A percentile compares a stretch with the other conserved stretches of the same genome.
Evolutionary conservation across 2,329 filamentous ascomycete species (phyloP).

Genomic region (Diplodia seriata): DNA sequence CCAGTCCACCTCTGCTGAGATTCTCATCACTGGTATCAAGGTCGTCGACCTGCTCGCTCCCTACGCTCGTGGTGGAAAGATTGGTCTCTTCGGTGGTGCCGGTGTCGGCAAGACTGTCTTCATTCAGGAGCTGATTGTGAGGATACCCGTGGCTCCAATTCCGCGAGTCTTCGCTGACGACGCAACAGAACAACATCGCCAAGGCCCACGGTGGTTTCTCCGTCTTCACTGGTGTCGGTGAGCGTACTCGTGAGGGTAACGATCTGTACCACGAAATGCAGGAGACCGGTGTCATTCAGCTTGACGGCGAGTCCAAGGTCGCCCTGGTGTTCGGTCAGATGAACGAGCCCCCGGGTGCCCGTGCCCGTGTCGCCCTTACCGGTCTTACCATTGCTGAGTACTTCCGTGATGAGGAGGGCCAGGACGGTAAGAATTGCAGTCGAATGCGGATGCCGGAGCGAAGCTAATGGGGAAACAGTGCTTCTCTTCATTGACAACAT

Average conservation of each 20-base stretch:
- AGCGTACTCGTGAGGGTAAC: slow-evolving; percentile 99
- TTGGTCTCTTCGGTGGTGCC: slow-evolving; percentile 99
- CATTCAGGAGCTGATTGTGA: slow-evolving; percentile 98
- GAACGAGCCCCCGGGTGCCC: slow-evolving; percentile 99
- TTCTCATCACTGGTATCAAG: slow-evolving; percentile 99
- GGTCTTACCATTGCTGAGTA: slow-evolving; percentile 81
- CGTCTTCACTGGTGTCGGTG: slow-evolving; percentile 99
- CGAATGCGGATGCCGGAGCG: background rate
- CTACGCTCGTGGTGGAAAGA: slow-evolving; percentile 99
- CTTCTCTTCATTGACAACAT: slow-evolving; percentile 99
- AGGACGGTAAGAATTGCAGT: slow-evolving; percentile 72
- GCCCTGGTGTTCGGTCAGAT: slow-evolving; percentile 99
- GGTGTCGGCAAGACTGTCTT: slow-evolving; percentile 99
- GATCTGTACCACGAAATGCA: slow-evolving; percentile 99
- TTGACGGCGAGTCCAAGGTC: slow-evolving; percentile 99
- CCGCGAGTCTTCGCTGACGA: slow-evolving; percentile 38
- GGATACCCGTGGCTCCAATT: slow-evolving; percentile 38
- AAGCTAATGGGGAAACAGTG: slow-evolving; percentile 62
- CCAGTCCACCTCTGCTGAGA: slow-evolving; percentile 94
- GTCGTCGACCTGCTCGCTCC: slow-evolving; percentile 98
- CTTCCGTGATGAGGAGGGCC: slow-evolving; percentile 80
- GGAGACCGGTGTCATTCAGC: slow-evolving; percentile 99
- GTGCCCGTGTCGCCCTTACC: slow-evolving; percentile 99
- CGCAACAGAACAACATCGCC: slow-evolving; percentile 91
- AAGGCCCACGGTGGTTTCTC: slow-evolving; percentile 99